Base-by-base conservation (phyloP, 768 basidiomycete genomes). In the Paxillus involutus region DNA sequence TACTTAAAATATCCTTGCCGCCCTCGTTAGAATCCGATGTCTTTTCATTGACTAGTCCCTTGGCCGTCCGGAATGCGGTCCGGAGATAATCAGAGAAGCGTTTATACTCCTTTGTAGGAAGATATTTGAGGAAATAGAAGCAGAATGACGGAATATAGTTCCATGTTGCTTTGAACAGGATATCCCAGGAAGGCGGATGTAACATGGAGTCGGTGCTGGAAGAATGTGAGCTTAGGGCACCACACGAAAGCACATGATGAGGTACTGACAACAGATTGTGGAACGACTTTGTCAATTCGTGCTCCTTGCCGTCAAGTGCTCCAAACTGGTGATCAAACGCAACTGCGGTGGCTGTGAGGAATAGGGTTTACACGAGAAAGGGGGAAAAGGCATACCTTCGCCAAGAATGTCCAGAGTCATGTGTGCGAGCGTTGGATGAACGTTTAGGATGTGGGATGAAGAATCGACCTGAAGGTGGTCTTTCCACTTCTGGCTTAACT, bases 1-100 rank as follows among this genome's bases (percentile, higher is more conserved):
- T 59, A 36, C 70, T 73, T 61, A 73, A 67, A 19, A 72, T 66
- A 49, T 71, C 72, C 52, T 63, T 69, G 4, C 55, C 52, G 19
- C 63, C 63, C 43, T 66, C 66, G 26, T 59, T 59, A 13, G 61
- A 57, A 6, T 56, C 56, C 9, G 55, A 49, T 0, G 55, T 43
- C 11, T 69, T 65, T 45, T 63, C 56, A 13, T 51, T 47, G 33
- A 73, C 51, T 4, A 73, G 53, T 6, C 46, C 47, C 24, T 56
- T 53, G 13, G 68, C 59, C 12, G 69, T 62, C 3, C 46, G 51
- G 47, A 58, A 59, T 43, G 70, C 64, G 19, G 63, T 55, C 3
- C 51, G 35, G 21, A 67, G 47, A 11, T 69, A 69, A 29, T 44
- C 39, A 14, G 67, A 47, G 53, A 73, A 68, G 19, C 67, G 67